phyloP scores from a whole-genome alignment of 306 rosid species.

The Benincasa hispida region DNA sequence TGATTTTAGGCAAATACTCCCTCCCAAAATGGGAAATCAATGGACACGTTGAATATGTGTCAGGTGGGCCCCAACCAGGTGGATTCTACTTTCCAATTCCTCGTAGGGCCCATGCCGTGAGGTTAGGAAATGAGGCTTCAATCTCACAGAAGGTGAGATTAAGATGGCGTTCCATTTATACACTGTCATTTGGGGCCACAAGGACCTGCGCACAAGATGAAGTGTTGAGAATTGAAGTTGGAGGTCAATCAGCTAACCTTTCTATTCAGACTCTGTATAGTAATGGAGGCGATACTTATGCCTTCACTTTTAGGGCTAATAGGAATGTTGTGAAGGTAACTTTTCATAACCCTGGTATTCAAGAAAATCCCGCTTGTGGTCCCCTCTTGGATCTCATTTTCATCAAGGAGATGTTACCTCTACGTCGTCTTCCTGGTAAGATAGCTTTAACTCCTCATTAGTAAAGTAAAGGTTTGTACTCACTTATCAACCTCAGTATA shows the following conservation, averaged over 20 bases:
- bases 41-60: conserved; percentile 37
- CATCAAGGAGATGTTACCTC: conserved; percentile 29
- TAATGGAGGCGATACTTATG: conserved; percentile 39
- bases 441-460: no score
- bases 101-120: conserved; percentile 34
- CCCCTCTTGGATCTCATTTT: conserved; percentile 43
- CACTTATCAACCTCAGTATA: no score
- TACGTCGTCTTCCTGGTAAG: conserved; percentile 10
- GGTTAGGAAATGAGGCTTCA: conserved; percentile 44
- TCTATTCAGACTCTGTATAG: conserved; percentile 32
- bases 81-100: conserved; percentile 33
- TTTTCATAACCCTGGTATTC: conserved; percentile 39
- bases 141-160: conserved; percentile 28
- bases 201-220: conserved; percentile 54
- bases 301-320: conserved; percentile 25
- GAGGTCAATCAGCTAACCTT: conserved; percentile 17
- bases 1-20: conserved; percentile 29
- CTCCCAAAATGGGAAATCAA: conserved; percentile 51
- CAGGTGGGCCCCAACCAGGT: conserved; percentile 49
- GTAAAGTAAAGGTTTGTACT: no score
- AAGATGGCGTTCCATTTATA: conserved; percentile 17
- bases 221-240: conserved; percentile 14
- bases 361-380: conserved; percentile 47
- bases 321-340: conserved; percentile 19
- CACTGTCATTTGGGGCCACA: conserved; percentile 37